phyloP scores from a whole-genome alignment of 176 grass and related monocot genomes.

The Zoysia japonica region DNA sequence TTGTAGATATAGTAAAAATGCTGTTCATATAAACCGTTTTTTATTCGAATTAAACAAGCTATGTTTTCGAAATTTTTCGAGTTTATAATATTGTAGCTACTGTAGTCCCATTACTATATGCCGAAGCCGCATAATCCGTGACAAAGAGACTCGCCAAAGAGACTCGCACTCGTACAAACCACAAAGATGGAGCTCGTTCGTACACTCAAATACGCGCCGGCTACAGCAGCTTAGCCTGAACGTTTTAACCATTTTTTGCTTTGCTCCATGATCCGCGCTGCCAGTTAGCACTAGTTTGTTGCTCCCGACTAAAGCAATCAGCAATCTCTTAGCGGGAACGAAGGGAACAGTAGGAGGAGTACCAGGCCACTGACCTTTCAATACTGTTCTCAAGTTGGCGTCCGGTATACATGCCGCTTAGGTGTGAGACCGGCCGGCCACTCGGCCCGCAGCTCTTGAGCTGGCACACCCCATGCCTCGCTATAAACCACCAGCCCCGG shows the following conservation, averaged over 20 bases:
- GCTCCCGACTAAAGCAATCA: conserved; percentile 29
- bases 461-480: conserved; percentile 27
- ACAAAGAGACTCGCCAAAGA: no score
- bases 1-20: no score
- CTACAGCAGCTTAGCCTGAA: neutral
- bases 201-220: neutral
- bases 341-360: neutral
- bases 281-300: neutral
- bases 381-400: neutral
- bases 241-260: neutral
- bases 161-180: neutral
- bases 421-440: conserved; percentile 35
- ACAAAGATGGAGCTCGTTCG: neutral
- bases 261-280: neutral
- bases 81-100: no score
- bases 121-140: no score
- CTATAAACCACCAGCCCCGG: conserved; percentile 33
- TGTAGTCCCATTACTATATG: no score
- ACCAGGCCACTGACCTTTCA: conserved; percentile 6
- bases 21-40: no score
- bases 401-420: conserved; percentile 28
- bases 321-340: conserved; percentile 3
- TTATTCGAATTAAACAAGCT: no score
- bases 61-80: no score
- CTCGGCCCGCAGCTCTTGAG: conserved; percentile 24